These are phyloP conservation scores for Vanrija sp. DNA, from an alignment of 1,284 basidiomycete genomes.

Conservation along the genomic window DNA sequence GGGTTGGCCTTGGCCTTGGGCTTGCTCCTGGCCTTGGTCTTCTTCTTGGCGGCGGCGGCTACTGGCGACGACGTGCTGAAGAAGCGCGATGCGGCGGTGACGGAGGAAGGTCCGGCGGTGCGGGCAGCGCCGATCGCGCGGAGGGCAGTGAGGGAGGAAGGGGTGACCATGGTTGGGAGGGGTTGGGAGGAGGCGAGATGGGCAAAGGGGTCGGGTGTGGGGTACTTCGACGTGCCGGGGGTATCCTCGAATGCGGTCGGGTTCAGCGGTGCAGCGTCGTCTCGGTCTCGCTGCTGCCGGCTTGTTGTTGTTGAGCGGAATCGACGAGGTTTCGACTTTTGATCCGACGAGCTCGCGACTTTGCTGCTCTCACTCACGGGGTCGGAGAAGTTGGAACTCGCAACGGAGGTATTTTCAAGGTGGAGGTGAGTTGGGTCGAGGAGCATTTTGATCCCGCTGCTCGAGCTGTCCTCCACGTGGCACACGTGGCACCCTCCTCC, in stretches of 20 bases:
- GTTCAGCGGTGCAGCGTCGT: no score
- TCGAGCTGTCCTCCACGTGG: no score
- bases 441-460: no score
- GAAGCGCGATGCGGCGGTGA: neutral
- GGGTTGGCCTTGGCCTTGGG: conserved; percentile 13
- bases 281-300: no score
- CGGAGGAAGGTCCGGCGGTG: conserved; percentile 6
- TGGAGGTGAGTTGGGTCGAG: no score
- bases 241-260: no score
- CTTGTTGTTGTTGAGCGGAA: no score
- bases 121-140: conserved; percentile 1
- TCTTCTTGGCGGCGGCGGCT: neutral
- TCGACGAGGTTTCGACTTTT: no score
- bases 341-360: no score
- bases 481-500: no score
- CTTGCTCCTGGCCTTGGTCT: conserved; percentile 4
- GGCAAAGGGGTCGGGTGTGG: neutral
- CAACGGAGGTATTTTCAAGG: neutral
- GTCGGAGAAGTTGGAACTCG: no score
- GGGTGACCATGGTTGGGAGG: neutral
- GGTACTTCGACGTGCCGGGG: neutral
- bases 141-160: conserved; percentile 5
- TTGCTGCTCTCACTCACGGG: no score
- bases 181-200: neutral
- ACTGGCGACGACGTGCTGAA: neutral